phyloP scores from a whole-genome alignment of 1,139 yeast species.

The Geotrichum bryndzae region DNA sequence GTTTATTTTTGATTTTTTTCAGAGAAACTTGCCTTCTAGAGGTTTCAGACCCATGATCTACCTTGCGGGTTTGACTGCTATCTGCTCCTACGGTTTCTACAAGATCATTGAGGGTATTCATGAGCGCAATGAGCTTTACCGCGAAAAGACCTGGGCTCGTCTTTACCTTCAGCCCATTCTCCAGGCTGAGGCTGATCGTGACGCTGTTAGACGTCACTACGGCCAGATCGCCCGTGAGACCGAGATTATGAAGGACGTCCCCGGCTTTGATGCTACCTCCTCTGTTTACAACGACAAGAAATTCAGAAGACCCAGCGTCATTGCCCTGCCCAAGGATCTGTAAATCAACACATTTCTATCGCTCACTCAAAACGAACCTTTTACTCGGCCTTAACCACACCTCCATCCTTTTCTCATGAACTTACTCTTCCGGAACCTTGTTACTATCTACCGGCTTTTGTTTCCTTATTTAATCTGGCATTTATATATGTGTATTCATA shows the following conservation, averaged over 20 bases:
- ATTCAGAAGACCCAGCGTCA: constrained; percentile 35
- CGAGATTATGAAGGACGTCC: constrained; percentile 52
- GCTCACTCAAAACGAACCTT: neutral
- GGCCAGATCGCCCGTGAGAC: constrained; percentile 67
- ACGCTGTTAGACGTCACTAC: constrained; percentile 63
- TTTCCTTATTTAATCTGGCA: constrained; percentile 11
- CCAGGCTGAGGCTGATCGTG: constrained; percentile 79
- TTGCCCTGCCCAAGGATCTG: constrained; percentile 29
- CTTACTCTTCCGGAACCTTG: neutral
- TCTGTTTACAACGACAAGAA: constrained; percentile 43
- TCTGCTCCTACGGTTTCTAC: constrained; percentile 71
- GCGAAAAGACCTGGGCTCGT: constrained; percentile 77
- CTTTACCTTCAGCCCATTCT: constrained; percentile 67
- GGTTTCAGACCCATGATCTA: constrained; percentile 77
- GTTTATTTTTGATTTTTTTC: constrained; percentile 3
- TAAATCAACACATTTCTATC: constrained; percentile 9
- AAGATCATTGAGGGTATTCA: constrained; percentile 60
- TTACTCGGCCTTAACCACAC: neutral
- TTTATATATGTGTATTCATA: constrained; percentile 3
- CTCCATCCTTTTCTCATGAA: neutral
- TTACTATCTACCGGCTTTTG: neutral
- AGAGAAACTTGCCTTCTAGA: constrained; percentile 73
- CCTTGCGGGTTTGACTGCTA: constrained; percentile 56
- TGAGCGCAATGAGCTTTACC: constrained; percentile 65
- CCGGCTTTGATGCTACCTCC: constrained; percentile 52